Base-by-base conservation (phyloP, 257 asterid species). In the Nyctanthes arbortristis region DNA sequence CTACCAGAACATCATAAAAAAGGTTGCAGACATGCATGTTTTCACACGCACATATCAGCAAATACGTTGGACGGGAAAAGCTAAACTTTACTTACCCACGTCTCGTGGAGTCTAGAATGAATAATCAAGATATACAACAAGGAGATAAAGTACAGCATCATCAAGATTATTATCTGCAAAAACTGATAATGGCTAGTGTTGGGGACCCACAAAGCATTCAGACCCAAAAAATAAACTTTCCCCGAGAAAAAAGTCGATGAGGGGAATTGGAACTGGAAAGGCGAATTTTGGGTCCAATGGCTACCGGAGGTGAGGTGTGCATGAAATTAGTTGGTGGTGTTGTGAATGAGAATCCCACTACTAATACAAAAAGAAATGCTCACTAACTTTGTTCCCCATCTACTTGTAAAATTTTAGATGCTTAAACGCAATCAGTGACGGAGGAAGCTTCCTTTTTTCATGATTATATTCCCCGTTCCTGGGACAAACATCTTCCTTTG, bases 261-360 rank as follows among this genome's bases (percentile, higher is more conserved):
- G n/a, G 61, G 66, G 72, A 79, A 61, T 76, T 58, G 49, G 14
- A 52, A 39, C 36, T 22, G 73, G 47, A 67, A 68, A 52, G 66
- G 69, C n/a, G 62, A 60, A 63, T n/a, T 58, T 16, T 71, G 60
- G 63, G 61, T 59, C 34, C 39, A 77, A 73, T 77, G 67, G 57
- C 13, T 11, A n/a, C n/a, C 14, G 10, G 3, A n/a, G 43, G 84
- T 75, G 80, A 84, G 85, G 91, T 80, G 83, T 70, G 59, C 57
- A 70, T 63, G 79, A 71, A 76, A 74, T 73, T 73, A 76, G 74
- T 70, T 73, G 81, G 75, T 65, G 85, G 58, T 61, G 85, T 79
- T 83, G 81, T 85, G 89, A 87, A 87, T 79, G 73, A 87, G 96
- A 89, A 91, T 86, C 88, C 90, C 93, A 87, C 97, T 74, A 77